phyloP scores from a whole-genome alignment of 2,329 filamentous ascomycete species.

The Pestalotiopsis sp. region DNA sequence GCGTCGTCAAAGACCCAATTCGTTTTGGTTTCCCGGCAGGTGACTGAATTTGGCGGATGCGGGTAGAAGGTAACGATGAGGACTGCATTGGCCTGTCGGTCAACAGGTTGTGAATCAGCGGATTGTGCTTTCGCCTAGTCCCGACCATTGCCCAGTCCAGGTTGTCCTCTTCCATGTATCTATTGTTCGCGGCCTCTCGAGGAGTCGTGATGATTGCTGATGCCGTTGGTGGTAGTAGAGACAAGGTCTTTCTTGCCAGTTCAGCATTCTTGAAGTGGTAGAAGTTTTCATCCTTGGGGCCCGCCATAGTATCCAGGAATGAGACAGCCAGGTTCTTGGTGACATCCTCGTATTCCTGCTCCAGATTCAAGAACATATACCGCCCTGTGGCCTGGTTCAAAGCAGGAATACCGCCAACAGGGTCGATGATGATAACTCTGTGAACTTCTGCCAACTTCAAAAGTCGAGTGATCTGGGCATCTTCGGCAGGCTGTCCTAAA shows the following conservation, averaged over 20 bases:
- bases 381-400: conserved; percentile 61
- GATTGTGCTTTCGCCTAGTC: conserved; percentile 67
- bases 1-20: conserved; percentile 64
- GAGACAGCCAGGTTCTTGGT: conserved; percentile 56
- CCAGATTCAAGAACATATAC: conserved; percentile 89
- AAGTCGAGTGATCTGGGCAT: conserved; percentile 34
- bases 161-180: conserved; percentile 52
- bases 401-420: conserved; percentile 81
- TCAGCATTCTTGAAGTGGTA: conserved; percentile 70
- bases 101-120: conserved; percentile 90
- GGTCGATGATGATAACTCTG: conserved; percentile 85
- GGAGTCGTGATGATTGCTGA: conserved; percentile 91
- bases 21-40: conserved; percentile 34
- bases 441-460: conserved; percentile 59
- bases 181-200: conserved; percentile 69
- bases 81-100: conserved; percentile 94
- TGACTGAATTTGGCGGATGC: conserved; percentile 50
- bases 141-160: conserved; percentile 52
- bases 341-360: conserved; percentile 81
- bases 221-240: conserved; percentile 78
- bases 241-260: conserved; percentile 70
- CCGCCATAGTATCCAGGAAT: conserved; percentile 20
- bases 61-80: conserved; percentile 79
- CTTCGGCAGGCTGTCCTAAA: conserved; percentile 39
- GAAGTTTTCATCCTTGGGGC: conserved; percentile 31